Evolutionary conservation across 2,329 filamentous ascomycete genomes (phyloP).

Genomic region (Aspergillus udagawae): DNA sequence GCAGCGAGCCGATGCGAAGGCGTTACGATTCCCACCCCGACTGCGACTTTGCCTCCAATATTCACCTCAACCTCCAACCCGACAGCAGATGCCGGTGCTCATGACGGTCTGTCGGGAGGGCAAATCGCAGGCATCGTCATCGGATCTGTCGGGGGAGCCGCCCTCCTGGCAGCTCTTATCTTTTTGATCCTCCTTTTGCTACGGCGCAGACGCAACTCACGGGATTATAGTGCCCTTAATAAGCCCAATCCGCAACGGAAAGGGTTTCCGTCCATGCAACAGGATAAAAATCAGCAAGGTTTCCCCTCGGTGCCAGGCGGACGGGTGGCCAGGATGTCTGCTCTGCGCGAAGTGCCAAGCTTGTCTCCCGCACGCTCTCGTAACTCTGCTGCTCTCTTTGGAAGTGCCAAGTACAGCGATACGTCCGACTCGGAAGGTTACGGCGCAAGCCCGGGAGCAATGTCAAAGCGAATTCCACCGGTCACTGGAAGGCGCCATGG

Average conservation of each 20-base stretch:
- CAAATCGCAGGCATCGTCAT: constrained; percentile 88
- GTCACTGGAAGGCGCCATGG: constrained; percentile 65
- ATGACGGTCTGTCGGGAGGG: constrained; percentile 66
- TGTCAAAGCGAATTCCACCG: constrained; percentile 47
- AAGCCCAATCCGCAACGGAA: constrained; percentile 69
- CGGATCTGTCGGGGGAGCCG: constrained; percentile 68
- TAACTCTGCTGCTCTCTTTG: constrained; percentile 46
- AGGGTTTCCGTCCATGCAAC: constrained; percentile 41
- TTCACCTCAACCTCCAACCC: constrained; percentile 63
- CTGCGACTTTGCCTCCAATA: constrained; percentile 56
- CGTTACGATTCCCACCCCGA: constrained; percentile 69
- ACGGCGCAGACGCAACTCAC: constrained; percentile 54
- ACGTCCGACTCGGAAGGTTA: constrained; percentile 62
- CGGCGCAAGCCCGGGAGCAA: constrained; percentile 67
- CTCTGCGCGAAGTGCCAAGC: constrained; percentile 71
- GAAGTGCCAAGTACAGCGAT: constrained; percentile 49
- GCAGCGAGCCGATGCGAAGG: constrained; percentile 68
- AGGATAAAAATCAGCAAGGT: constrained; percentile 43
- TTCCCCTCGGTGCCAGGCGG: constrained; percentile 79
- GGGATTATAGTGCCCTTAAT: constrained; percentile 77
- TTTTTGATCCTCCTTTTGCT: constrained; percentile 56
- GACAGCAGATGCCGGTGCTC: constrained; percentile 33
- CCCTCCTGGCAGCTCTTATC: constrained; percentile 64
- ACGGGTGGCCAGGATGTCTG: constrained; percentile 92
- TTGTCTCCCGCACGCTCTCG: constrained; percentile 56